Base-by-base conservation (phyloP, 352 stramenopile species). In the Phytophthora hybrid region DNA sequence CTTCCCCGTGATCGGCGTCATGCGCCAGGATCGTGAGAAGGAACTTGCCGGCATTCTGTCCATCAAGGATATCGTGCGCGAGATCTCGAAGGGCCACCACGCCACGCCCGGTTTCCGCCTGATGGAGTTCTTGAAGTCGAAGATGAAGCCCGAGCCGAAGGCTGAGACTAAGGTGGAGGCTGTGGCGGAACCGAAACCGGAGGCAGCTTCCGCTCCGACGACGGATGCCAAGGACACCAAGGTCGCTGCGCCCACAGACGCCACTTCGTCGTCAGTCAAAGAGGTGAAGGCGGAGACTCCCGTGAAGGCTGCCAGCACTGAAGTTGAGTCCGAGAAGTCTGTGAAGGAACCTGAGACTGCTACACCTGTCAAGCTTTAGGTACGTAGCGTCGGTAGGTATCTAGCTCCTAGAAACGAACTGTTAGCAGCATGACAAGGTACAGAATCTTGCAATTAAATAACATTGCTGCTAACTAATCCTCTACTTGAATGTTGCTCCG, bases 81-180 rank as follows among this genome's bases (percentile, higher is more conserved):
- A 96, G 76, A 94, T 96, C 63, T 93, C 85, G 16, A 92, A 93
- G 69, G 87, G 89, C 60, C 77, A 93, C 63, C 76, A 92, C 64
- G 87, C 85, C 10, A 89, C 82, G 18, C 85, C 80, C 6, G 89
- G 87, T 23, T 96, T 94, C 64, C 87, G 89, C 13, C 78, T 96
- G 14, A 91, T 96, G 78, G 89, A 96, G 54, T 96, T 94, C 54
- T 88, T 96, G 66, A 96, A 96, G 80, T 90, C 89, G 14, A 92
- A 80, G 61, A 77, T 88, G 78, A 78, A 91, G 66, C 78, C 83
- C 46, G 77, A 88, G 70, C 55, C 63, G 18, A 76, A 79, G 18
- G 58, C 37, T 49, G 64, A 74, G 31, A 1, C 73, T 51, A 66
- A 71, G 63, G 54, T 63, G 7, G 69, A 81, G n/a, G 19, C 60